Base-by-base conservation (phyloP, 495 filamentous ascomycete genomes). In the Hypoxylon lienhwacheense region DNA sequence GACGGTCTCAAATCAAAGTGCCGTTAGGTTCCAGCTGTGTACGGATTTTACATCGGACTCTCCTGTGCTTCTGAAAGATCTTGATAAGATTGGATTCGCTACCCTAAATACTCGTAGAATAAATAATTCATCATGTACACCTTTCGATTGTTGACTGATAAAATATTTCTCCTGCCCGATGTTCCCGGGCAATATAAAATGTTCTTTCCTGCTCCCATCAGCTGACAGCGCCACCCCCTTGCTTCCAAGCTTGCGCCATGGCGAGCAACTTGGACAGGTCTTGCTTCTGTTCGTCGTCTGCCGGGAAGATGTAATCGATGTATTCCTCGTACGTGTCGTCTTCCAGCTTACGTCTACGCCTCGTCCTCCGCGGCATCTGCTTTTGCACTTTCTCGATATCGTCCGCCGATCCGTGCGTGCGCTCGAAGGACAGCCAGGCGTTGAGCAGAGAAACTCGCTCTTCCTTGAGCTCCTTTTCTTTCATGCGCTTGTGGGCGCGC, bases 271-370 rank as follows among this genome's bases (percentile, higher is more conserved):
- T 90, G 19, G 87, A 87, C 65, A 97, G 76, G 53, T 88, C 90
- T 53, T 86, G 87, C 49, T 88, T 86, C 59, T 87, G 86, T 72
- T 89, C 81, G 71, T 97, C 92, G 77, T 97, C 93, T 5, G 90
- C 91, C 4, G 93, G 93, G 84, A 98, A 98, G 36, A 97, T 81
- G 66, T 92, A 97, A 69, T 97, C 93, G 77, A 92, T 82, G 69
- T 96, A 98, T 73, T 98, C 93, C 80, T 98, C 93, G 77, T 89
- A 97, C 14, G 82, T 85, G 67, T 95, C 92, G 73, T 97, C 91
- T 67, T 95, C 91, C 72, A 97, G 66, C 82, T 85, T 91, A 70
- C 93, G 85, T 61, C 91, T 81, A 81, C 93, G 93, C 85, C 96
- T 98, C 69, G 89, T 88, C 68, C 84, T 86, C 39, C 90, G 79